Conservation (phyloP, 257 asterid genomes). For the Ocimum tenuiflorum region DNA sequence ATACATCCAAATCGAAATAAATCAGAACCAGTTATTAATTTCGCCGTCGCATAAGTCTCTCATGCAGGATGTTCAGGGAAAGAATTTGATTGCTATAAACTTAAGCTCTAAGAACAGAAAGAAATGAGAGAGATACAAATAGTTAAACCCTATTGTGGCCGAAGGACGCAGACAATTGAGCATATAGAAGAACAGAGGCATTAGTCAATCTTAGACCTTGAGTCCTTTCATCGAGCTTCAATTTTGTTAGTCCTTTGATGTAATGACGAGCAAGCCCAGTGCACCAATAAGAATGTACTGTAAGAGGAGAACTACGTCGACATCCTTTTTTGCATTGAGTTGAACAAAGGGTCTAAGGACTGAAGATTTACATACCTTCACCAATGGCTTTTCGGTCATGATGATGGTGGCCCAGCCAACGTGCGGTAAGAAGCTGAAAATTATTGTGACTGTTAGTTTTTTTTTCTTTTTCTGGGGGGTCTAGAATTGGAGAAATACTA, state of each 20-base stretch:
- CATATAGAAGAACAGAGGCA: background rate
- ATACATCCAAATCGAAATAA: background rate
- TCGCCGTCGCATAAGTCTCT: too few relatives aligned
- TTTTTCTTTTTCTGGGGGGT: too few relatives aligned
- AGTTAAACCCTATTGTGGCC: background rate
- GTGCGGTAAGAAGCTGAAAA: slow-evolving; percentile 58
- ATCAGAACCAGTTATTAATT: too few relatives aligned
- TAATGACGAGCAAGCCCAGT: slow-evolving; percentile 42
- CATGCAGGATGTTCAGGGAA: background rate
- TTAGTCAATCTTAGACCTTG: background rate
- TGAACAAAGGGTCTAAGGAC: background rate
- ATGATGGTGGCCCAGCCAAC: slow-evolving; percentile 70
- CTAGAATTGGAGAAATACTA: background rate
- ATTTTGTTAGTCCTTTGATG: slow-evolving; percentile 41
- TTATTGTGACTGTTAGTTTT: background rate
- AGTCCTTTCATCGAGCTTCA: background rate
- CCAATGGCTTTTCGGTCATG: slow-evolving; percentile 58
- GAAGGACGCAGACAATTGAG: background rate
- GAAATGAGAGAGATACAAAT: background rate
- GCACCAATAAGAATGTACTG: slow-evolving; percentile 55
- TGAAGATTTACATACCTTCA: slow-evolving; percentile 40
- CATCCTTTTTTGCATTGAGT: background rate
- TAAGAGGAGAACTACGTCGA: slow-evolving; percentile 13
- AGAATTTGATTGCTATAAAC: background rate
- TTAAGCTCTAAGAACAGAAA: background rate